Percentiles rank a stretch among this genome's conserved stretches.
These are phyloP conservation scores for Panicum virgatum DNA, from an alignment of 202 grass and related monocot species.

Conservation along the genomic window DNA sequence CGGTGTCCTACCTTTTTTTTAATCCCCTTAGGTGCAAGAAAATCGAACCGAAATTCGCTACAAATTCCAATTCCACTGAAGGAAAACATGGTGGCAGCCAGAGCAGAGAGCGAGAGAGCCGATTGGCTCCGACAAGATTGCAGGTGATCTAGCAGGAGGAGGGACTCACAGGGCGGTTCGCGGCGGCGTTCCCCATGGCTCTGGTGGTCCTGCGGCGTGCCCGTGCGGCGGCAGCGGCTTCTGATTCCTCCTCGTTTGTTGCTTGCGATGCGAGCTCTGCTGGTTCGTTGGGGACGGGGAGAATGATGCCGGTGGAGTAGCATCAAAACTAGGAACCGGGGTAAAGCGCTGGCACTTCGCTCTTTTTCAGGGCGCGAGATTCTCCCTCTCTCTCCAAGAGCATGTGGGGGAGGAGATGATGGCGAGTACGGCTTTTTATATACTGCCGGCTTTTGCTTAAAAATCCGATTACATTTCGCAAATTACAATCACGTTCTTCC, in stretches of 20 bases:
- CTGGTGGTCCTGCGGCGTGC: not conserved
- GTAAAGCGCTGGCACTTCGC: slow-evolving; percentile 43
- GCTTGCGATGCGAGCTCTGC: not conserved
- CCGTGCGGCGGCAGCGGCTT: not conserved
- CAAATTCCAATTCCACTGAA: not conserved
- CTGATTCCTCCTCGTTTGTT: slow-evolving; percentile 24
- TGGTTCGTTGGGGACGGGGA: not conserved
- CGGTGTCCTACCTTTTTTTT: no score
- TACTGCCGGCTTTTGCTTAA: not conserved
- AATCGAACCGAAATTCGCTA: not conserved
- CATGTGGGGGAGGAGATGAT: slow-evolving; percentile 24
- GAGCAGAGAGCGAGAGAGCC: not conserved
- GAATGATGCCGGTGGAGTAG: slow-evolving; percentile 3
- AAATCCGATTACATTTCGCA: not conserved
- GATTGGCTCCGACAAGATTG: not conserved
- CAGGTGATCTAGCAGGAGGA: not conserved
- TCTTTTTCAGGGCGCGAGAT: slow-evolving; percentile 40
- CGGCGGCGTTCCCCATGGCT: slow-evolving; percentile 45
- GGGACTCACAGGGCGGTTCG: slow-evolving; percentile 35
- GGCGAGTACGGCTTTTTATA: slow-evolving; percentile 28
- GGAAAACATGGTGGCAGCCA: no score
- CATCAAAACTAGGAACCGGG: slow-evolving; percentile 42
- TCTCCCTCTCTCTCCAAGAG: slow-evolving; percentile 5
- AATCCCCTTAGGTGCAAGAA: not conserved
- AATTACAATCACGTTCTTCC: not conserved